Percentiles rank a stretch among this genome's conserved stretches.
Conservation (phyloP, 345 rosid species). For the Eucalyptus guilfoylei region DNA sequence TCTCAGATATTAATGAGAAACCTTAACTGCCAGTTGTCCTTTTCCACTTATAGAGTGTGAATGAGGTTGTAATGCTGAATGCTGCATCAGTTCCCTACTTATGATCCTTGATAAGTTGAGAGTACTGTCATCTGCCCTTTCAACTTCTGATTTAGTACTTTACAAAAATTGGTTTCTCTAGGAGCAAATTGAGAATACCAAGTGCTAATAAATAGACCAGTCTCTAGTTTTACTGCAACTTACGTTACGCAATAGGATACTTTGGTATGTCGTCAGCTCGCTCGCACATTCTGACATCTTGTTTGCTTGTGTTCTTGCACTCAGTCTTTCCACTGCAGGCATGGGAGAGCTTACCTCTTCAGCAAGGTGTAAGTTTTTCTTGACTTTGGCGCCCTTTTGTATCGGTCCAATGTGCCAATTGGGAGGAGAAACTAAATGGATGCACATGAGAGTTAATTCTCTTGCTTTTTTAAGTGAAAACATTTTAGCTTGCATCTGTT, state of each 20-base stretch:
- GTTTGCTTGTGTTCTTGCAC: slow-evolving; percentile 18
- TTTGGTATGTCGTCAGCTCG: neutral
- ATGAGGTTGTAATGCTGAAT: neutral
- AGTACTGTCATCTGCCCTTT: neutral
- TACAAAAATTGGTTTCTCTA: neutral
- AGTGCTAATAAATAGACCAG: neutral
- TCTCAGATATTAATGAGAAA: neutral
- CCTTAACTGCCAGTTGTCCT: neutral
- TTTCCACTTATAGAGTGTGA: neutral
- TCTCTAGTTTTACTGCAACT: neutral
- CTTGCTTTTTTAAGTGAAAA: neutral
- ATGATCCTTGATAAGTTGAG: neutral
- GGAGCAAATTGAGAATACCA: neutral
- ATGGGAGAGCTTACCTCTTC: slow-evolving; percentile 99
- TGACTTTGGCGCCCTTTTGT: slow-evolving; percentile 2
- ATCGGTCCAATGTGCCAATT: neutral
- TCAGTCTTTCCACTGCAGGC: slow-evolving; percentile 82
- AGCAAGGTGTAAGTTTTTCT: slow-evolving; percentile 85
- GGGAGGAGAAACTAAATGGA: neutral
- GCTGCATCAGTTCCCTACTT: neutral
- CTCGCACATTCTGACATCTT: slow-evolving; percentile 9
- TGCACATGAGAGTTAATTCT: neutral
- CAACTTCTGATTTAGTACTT: neutral
- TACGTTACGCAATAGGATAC: neutral
- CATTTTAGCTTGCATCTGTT: neutral